Evolutionary conservation across 768 basidiomycete genomes (phyloP).

Genomic region (Serendipita sp.): DNA sequence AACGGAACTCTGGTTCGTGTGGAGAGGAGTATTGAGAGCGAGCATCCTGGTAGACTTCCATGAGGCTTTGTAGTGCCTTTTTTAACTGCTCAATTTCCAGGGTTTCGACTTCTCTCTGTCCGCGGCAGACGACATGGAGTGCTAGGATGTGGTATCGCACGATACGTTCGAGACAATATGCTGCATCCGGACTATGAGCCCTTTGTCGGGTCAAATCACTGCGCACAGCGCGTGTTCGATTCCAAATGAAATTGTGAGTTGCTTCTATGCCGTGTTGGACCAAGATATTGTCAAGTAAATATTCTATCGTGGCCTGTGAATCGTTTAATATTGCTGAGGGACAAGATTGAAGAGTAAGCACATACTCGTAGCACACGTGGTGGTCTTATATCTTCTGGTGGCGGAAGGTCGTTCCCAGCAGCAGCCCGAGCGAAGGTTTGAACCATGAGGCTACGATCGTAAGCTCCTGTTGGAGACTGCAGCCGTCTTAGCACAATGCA

Average conservation of each 20-base stretch:
- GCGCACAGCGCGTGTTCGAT: constrained; percentile 76
- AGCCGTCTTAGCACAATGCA: neutral
- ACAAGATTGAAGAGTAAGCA: neutral
- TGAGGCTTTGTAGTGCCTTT: constrained; percentile 83
- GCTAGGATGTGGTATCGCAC: constrained; percentile 86
- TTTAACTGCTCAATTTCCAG: constrained; percentile 81
- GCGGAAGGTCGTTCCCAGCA: constrained; percentile 71
- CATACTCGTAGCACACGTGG: constrained; percentile 63
- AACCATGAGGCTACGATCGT: constrained; percentile 69
- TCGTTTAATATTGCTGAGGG: neutral
- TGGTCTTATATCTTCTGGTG: constrained; percentile 73
- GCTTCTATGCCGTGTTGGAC: constrained; percentile 48
- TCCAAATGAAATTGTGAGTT: constrained; percentile 73
- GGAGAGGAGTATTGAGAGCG: constrained; percentile 46
- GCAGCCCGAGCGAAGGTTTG: constrained; percentile 92
- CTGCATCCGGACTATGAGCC: constrained; percentile 55
- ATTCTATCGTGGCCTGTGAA: constrained; percentile 66
- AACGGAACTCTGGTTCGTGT: constrained; percentile 87
- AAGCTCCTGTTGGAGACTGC: neutral
- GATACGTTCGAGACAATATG: constrained; percentile 85
- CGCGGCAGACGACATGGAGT: constrained; percentile 31
- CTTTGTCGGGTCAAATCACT: constrained; percentile 94
- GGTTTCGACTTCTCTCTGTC: constrained; percentile 23
- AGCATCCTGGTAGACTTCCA: constrained; percentile 85
- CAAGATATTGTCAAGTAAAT: constrained; percentile 76